phyloP scores from a whole-genome alignment of 805 yeast species.

The Scheffersomyces ergatensis region DNA sequence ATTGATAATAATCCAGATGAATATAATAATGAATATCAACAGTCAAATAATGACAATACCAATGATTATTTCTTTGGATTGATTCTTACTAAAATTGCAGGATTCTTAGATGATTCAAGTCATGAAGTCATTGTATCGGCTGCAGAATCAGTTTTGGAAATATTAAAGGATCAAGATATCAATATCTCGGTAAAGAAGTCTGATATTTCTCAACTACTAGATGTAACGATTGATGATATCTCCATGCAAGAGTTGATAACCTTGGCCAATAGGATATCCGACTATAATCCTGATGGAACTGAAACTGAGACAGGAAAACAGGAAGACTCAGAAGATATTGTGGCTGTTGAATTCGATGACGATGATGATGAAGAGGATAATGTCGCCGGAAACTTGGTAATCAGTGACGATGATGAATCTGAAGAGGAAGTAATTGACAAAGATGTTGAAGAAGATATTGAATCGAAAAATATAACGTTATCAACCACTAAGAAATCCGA shows the following conservation, averaged over 20 bases:
- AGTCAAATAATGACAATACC: slow-evolving; percentile 52
- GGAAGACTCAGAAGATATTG: slow-evolving; percentile 34
- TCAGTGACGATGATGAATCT: slow-evolving; percentile 25
- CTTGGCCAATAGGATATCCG: slow-evolving; percentile 48
- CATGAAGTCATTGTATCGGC: slow-evolving; percentile 71
- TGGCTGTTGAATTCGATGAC: slow-evolving; percentile 35
- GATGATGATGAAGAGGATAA: slow-evolving; percentile 26
- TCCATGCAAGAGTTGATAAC: slow-evolving; percentile 45
- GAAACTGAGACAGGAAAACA: slow-evolving; percentile 23
- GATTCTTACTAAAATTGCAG: slow-evolving; percentile 32
- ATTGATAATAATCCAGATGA: slow-evolving; percentile 16
- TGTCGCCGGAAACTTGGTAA: slow-evolving; percentile 15
- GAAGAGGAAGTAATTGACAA: slow-evolving; percentile 19
- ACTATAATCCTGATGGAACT: slow-evolving; percentile 27
- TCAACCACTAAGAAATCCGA: neutral
- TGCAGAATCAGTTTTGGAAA: slow-evolving; percentile 60
- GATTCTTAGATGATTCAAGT: slow-evolving; percentile 52
- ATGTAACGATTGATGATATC: slow-evolving; percentile 33
- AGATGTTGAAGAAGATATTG: slow-evolving; percentile 10
- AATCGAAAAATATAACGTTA: neutral
- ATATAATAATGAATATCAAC: slow-evolving; percentile 7
- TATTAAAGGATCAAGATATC: slow-evolving; percentile 45
- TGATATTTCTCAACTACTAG: slow-evolving; percentile 52
- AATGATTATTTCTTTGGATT: slow-evolving; percentile 52
- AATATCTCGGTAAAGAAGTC: slow-evolving; percentile 44